Evolutionary conservation across 345 rosid species (phyloP).

Genomic region (Salix purpurea): DNA sequence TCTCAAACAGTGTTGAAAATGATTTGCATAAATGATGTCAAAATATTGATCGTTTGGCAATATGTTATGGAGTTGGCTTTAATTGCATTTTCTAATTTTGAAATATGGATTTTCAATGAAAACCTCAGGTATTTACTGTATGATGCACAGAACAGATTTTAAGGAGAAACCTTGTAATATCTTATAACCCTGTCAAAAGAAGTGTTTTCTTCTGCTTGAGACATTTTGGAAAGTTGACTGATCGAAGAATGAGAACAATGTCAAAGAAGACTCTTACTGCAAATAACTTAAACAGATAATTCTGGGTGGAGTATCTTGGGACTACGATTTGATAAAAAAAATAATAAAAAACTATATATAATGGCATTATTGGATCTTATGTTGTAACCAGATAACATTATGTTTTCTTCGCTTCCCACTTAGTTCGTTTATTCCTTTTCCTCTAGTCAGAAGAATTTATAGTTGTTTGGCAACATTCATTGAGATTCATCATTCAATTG

Average conservation of each 20-base stretch:
- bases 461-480: background rate
- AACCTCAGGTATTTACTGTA: background rate
- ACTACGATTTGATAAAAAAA: background rate
- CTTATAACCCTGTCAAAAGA: background rate
- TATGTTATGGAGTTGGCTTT: background rate
- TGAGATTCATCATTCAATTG: conserved; percentile 21
- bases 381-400: background rate
- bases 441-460: background rate
- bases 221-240: background rate
- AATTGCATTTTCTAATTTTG: background rate
- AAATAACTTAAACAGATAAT: background rate
- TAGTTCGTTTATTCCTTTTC: background rate
- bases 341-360: background rate
- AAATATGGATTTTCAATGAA: background rate
- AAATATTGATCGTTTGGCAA: background rate
- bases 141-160: background rate
- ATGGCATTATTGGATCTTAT: background rate
- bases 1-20: background rate
- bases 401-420: background rate
- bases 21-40: background rate
- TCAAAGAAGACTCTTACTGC: background rate
- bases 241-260: background rate
- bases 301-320: background rate
- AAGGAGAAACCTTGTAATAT: background rate
- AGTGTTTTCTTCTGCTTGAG: background rate